Percentiles rank a stretch among this genome's conserved stretches.
Conservation (phyloP, 2,329 filamentous ascomycete species). For the Aspergillus awamori region DNA sequence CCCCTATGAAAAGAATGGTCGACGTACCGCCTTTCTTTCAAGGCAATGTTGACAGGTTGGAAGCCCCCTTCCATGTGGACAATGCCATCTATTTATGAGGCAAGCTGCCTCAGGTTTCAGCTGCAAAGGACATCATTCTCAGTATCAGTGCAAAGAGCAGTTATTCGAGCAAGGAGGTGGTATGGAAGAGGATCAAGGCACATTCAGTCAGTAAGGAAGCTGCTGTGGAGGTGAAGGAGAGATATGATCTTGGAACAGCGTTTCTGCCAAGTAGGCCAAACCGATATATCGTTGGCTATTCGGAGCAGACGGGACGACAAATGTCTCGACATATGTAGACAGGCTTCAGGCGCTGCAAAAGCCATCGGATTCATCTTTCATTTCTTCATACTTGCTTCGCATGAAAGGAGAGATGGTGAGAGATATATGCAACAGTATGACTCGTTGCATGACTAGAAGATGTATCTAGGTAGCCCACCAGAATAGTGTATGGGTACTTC, state of each 20-base stretch:
- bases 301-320: too few species aligned
- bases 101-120: slow-evolving; percentile 23
- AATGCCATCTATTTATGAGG: slow-evolving; percentile 33
- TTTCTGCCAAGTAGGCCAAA: too few species aligned
- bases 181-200: slow-evolving; percentile 30
- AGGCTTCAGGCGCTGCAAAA: slow-evolving; percentile 30
- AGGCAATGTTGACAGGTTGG: too few species aligned
- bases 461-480: too few species aligned
- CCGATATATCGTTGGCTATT: too few species aligned
- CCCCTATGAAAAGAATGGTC: slow-evolving; percentile 27
- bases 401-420: too few species aligned
- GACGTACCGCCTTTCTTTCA: slow-evolving; percentile 26
- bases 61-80: slow-evolving; percentile 26
- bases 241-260: slow-evolving; percentile 8
- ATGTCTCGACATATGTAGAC: not conserved
- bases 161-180: slow-evolving; percentile 21
- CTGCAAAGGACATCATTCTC: slow-evolving; percentile 26
- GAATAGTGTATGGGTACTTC: too few species aligned
- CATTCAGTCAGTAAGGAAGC: slow-evolving; percentile 31
- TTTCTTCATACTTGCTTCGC: slow-evolving; percentile 14
- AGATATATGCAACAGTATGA: too few species aligned
- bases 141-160: slow-evolving; percentile 24
- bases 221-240: slow-evolving; percentile 26
- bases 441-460: too few species aligned
- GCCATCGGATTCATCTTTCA: slow-evolving; percentile 24